Percentiles rank a stretch among this genome's conserved stretches.
Evolutionary conservation across 2,329 filamentous ascomycete genomes (phyloP).

Genomic region (Dactylellina parvicollis): DNA sequence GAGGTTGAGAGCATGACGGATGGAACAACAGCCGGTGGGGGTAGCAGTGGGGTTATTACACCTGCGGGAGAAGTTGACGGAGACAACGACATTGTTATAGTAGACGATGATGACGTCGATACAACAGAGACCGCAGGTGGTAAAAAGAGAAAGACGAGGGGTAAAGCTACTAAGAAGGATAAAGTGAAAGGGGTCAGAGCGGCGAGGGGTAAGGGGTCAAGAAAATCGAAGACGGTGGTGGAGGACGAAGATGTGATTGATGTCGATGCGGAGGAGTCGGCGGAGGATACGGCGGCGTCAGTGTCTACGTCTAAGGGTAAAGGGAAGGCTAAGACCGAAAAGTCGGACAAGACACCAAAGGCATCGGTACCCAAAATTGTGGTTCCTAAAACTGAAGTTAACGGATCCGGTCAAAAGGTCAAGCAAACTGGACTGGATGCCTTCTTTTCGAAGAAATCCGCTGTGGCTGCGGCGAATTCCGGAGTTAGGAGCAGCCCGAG

Average conservation of each 20-base stretch:
- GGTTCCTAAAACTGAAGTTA: conserved; percentile 25
- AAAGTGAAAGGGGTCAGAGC: conserved; percentile 13
- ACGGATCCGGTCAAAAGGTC: conserved; percentile 14
- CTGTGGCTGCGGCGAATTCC: not conserved
- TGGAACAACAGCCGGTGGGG: conserved; percentile 33
- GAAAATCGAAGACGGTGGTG: not conserved
- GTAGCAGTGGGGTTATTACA: conserved; percentile 46
- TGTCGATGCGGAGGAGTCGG: not conserved
- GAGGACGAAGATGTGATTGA: not conserved
- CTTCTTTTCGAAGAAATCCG: conserved; percentile 47
- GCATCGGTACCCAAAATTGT: conserved; percentile 19
- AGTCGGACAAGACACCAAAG: conserved; percentile 23
- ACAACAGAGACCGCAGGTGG: conserved; percentile 22
- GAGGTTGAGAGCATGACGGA: conserved; percentile 53
- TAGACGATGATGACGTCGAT: conserved; percentile 43
- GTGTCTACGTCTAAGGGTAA: conserved; percentile 2
- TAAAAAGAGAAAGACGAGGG: conserved; percentile 39
- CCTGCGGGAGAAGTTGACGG: conserved; percentile 44
- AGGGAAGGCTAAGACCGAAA: conserved; percentile 26
- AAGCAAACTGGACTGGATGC: conserved; percentile 45
- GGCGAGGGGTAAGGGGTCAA: not conserved
- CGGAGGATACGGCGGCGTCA: conserved; percentile 21
- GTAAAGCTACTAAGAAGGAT: conserved; percentile 36
- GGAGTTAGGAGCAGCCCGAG: conserved; percentile 51
- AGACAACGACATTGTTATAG: conserved; percentile 49